These are phyloP conservation scores for Salix suchowensis DNA, from an alignment of 345 rosid species.

Conservation along the genomic window DNA sequence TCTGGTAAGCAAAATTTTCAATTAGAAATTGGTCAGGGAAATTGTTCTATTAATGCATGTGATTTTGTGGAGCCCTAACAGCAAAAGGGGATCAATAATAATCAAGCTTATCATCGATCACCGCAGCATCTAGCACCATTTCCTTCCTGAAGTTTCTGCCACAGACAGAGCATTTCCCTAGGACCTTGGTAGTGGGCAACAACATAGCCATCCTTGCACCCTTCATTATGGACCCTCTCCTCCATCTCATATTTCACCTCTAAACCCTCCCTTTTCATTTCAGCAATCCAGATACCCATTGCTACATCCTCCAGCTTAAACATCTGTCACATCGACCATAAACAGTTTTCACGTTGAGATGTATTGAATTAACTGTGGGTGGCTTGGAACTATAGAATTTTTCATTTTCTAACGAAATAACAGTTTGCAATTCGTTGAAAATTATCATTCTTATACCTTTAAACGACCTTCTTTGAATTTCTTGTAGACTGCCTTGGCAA, in stretches of 20 bases:
- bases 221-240: constrained; percentile 58
- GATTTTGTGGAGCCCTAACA: not conserved
- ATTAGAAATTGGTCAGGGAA: not conserved
- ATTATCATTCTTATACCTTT: constrained; percentile 42
- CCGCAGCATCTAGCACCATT: constrained; percentile 65
- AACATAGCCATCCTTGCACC: constrained; percentile 81
- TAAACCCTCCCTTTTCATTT: constrained; percentile 62
- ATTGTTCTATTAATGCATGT: not conserved
- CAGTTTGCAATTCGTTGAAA: not conserved
- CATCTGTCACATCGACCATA: constrained; percentile 44
- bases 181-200: constrained; percentile 97
- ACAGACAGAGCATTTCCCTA: constrained; percentile 80
- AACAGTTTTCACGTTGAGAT: not conserved
- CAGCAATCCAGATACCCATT: constrained; percentile 93
- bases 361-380: not conserved
- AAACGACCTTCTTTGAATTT: constrained; percentile 47
- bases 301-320: constrained; percentile 97
- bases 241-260: constrained; percentile 64
- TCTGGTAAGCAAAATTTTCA: constrained; percentile 7
- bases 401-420: not conserved
- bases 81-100: not conserved
- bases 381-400: not conserved
- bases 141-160: constrained; percentile 83
- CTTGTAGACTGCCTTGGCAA: constrained; percentile 62
- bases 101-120: not conserved